These are phyloP conservation scores for Penicillium sp. DNA, from an alignment of 2,329 filamentous ascomycete species.

Conservation along the genomic window DNA sequence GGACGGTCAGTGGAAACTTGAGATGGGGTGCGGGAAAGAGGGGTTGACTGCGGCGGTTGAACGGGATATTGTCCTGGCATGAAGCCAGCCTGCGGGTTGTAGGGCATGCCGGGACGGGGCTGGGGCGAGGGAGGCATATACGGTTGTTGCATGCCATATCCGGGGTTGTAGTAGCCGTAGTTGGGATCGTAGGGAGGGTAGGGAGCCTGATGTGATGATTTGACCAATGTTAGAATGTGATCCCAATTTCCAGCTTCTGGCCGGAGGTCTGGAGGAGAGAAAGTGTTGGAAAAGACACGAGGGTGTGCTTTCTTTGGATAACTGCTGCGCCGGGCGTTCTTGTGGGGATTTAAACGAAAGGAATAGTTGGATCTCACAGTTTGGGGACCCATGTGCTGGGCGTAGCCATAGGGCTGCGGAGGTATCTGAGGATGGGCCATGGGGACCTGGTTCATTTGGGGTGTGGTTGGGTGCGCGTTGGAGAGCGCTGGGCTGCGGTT, in stretches of 20 bases:
- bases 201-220: conserved; percentile 62
- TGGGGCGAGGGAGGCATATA: conserved; percentile 53
- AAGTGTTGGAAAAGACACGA: conserved; percentile 29
- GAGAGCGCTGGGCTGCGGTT: conserved; percentile 69
- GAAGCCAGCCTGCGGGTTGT: conserved; percentile 52
- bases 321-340: conserved; percentile 36
- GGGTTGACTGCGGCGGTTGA: conserved; percentile 61
- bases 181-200: conserved; percentile 56
- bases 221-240: conserved; percentile 68
- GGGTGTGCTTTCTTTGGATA: conserved; percentile 8
- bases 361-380: conserved; percentile 60
- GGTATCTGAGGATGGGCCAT: conserved; percentile 69
- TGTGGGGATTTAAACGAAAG: conserved; percentile 29
- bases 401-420: conserved; percentile 62
- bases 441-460: conserved; percentile 72
- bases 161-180: conserved; percentile 47
- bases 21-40: conserved; percentile 82
- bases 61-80: conserved; percentile 58
- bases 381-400: conserved; percentile 61
- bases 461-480: conserved; percentile 69
- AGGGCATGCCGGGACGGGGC: conserved; percentile 54
- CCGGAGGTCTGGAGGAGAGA: conserved; percentile 61
- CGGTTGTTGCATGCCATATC: conserved; percentile 46
- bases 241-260: conserved; percentile 74
- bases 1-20: conserved; percentile 74